Base-by-base conservation (phyloP, 2,329 filamentous ascomycete genomes). In the Dothideomycetes sp. region DNA sequence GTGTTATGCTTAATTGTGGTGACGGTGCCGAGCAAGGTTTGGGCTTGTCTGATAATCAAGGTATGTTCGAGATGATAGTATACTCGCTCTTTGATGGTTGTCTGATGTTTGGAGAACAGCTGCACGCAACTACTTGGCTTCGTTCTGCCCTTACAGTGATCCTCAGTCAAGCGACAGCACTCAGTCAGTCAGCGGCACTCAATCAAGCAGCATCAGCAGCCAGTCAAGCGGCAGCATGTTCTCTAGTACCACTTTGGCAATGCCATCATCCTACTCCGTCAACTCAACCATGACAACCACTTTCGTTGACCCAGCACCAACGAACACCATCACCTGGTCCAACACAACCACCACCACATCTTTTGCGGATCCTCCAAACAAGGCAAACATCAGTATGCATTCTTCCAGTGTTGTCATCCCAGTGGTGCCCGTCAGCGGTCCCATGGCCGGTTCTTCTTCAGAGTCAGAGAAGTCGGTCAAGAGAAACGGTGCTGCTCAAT, bases 1-100 rank as follows among this genome's bases (percentile, higher is more conserved):
- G 40, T 19, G 33, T 42, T 13, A 25, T 40, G 37, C 29, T 40
- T 7, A 32, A 28, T 8, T 40, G 37, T 27, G 37, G 37, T 11
- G 37, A 40, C 32, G 37, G 37, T 19, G 37, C 20, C 15, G n/a
- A n/a, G n/a, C n/a, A n/a, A n/a, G n/a, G n/a, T n/a, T n/a, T n/a
- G n/a, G 16, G n/a, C 17, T 15, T n/a, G 12, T 40, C 37, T 10
- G 37, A 40, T 29, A 40, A 33, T 12, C 37, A 40, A 27, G 37
- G 37, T 33, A 16, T 19, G 12, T 17, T 3, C 2, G 27, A 5
- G 27, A 29, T 12, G 27, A n/a, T n/a, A 5, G n/a, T n/a, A n/a
- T n/a, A n/a, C n/a, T n/a, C n/a, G n/a, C n/a, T n/a, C n/a, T n/a
- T n/a, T n/a, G n/a, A n/a, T n/a, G n/a, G n/a, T n/a, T n/a, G n/a